A percentile compares a stretch with the other conserved stretches of the same genome.
phyloP scores from a whole-genome alignment of 2,329 filamentous ascomycete species.

The Pseudogymnoascus sp. region DNA sequence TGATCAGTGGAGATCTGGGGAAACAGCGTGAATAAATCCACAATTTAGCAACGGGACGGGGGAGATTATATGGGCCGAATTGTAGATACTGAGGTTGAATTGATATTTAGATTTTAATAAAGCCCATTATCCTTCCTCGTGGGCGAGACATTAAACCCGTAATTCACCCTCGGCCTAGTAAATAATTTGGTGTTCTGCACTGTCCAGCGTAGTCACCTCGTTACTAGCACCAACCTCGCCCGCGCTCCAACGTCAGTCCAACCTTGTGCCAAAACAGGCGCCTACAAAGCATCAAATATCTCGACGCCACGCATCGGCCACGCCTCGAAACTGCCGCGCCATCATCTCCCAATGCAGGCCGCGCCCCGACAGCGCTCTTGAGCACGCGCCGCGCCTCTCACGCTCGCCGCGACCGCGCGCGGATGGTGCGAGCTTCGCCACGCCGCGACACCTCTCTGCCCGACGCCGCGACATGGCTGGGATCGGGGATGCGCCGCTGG shows the following conservation, averaged over 20 bases:
- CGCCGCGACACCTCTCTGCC: background rate
- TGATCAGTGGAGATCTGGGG: background rate
- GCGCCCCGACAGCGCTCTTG: background rate
- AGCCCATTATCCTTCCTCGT: background rate
- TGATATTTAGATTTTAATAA: background rate
- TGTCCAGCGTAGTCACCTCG: background rate
- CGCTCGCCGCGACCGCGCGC: conserved; percentile 9
- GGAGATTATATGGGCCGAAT: background rate
- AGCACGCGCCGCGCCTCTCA: conserved; percentile 9
- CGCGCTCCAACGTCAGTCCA: background rate
- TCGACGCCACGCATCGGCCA: background rate
- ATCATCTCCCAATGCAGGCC: background rate
- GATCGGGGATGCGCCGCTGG: conserved; percentile 35
- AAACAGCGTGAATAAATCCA: background rate
- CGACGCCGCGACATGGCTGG: background rate
- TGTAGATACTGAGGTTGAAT: background rate
- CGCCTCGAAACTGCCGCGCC: background rate
- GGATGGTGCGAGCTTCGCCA: background rate
- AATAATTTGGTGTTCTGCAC: background rate
- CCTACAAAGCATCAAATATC: background rate
- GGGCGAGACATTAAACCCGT: background rate
- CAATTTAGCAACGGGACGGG: background rate
- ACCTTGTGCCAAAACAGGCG: background rate
- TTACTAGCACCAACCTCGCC: background rate
- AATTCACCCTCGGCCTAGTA: background rate